Base-by-base conservation (phyloP, 441 rosid species). In the Eruca vesicaria region DNA sequence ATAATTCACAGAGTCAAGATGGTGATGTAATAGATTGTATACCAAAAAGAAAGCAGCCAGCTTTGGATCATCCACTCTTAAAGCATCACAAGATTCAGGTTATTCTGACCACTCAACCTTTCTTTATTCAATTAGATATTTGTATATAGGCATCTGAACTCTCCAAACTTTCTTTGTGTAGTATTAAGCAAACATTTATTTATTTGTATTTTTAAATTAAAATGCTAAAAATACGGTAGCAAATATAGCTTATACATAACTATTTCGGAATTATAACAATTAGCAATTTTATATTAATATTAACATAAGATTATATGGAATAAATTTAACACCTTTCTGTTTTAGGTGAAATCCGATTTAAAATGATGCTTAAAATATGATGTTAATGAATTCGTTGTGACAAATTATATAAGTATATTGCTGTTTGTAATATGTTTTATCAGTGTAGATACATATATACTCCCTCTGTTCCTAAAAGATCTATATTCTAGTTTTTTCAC, bases 31-130 rank as follows among this genome's bases (percentile, higher is more conserved):
- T 84, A 65, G 90, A 88, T 19, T 85, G 84, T 76, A 84, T 86
- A 72, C 89, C 72, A 76, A 85, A 82, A 79, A 85, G 82, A 76
- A 82, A 77, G 69, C 94, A 89, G 61, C 92, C 90, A 63, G 90
- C 88, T 78, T 78, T 89, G 65, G 92, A 89, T 78, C 94, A 89
- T 61, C 94, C 94, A 28, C 86, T 86, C 32, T 78, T 89, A 9
- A 84, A 83, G 79, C 82, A 83, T 66, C 94, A 89, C 84, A 87
- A 85, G 89, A 87, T 89, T 78, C 90, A 86, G 90, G 94, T 77
- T 62, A 26, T 78, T 74, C 43, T 57, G 9, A 14, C 41, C 41
- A 31, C 41, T 12, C 71, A 63, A 43, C 59, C 56, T 61, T 43
- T 50, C 6, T 43, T 41, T 19, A 28, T 69, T 33, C 32, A 45